Percentiles rank a stretch among this genome's conserved stretches.
Conservation (phyloP, 2,329 filamentous ascomycete species). For the Sporothrix schenckii region DNA sequence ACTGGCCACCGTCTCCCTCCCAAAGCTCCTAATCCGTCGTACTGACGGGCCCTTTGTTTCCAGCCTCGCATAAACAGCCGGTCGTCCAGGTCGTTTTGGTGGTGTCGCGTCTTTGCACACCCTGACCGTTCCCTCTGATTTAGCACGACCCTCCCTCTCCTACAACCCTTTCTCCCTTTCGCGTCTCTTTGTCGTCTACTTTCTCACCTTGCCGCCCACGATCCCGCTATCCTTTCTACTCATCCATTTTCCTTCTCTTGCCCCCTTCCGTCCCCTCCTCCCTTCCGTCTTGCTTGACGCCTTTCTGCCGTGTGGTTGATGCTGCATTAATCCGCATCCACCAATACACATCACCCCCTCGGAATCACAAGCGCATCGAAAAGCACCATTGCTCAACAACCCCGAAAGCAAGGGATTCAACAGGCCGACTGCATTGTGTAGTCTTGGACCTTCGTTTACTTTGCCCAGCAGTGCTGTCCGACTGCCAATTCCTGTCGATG, state of each 20-base stretch:
- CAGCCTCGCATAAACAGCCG: constrained; percentile 36
- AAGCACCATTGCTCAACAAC: background rate
- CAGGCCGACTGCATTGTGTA: background rate
- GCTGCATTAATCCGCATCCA: constrained; percentile 12
- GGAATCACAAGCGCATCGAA: background rate
- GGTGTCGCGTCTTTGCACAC: constrained; percentile 32
- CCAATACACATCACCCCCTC: constrained; percentile 6
- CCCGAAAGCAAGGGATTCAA: background rate
- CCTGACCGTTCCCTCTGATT: constrained; percentile 17
- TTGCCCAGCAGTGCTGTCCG: background rate
- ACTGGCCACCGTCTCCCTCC: constrained; percentile 19
- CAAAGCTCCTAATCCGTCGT: background rate
- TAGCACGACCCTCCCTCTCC: background rate
- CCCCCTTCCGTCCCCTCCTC: constrained; percentile 1
- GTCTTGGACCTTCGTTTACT: background rate
- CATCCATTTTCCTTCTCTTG: background rate
- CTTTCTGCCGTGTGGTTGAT: constrained; percentile 21
- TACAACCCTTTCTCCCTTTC: background rate
- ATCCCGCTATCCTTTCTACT: constrained; percentile 7
- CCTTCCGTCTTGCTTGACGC: constrained; percentile 6
- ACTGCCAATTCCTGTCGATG: background rate
- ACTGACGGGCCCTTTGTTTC: constrained; percentile 27
- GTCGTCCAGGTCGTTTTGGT: constrained; percentile 32
- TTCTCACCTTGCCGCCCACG: constrained; percentile 23
- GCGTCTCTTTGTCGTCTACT: background rate